Evolutionary conservation across 2,329 filamentous ascomycete species (phyloP).

Genomic region (Hortaea werneckii): DNA sequence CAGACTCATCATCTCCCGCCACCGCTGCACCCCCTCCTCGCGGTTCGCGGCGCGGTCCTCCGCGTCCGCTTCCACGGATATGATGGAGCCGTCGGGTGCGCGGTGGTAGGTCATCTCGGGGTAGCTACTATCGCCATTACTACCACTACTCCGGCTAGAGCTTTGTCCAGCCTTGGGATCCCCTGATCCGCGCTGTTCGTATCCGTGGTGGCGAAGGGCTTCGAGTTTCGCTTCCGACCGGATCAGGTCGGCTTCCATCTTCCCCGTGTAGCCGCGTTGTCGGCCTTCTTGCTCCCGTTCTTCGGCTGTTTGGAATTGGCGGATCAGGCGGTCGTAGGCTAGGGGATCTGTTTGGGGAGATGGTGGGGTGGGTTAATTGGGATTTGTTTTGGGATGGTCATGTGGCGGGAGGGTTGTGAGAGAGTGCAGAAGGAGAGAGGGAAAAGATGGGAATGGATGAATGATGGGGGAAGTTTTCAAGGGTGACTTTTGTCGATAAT

Average conservation of each 20-base stretch:
- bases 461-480: not conserved
- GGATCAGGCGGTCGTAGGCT: conserved; percentile 70
- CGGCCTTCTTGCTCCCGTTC: conserved; percentile 67
- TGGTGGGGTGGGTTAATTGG: too few relatives aligned
- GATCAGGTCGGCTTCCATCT: conserved; percentile 66
- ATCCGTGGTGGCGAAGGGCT: conserved; percentile 42
- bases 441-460: not conserved
- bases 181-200: too few relatives aligned
- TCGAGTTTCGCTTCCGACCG: conserved; percentile 67
- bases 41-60: conserved; percentile 45
- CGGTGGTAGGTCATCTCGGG: conserved; percentile 39
- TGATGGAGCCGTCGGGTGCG: conserved; percentile 45
- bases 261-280: conserved; percentile 65
- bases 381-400: conserved; percentile 1
- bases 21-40: conserved; percentile 57
- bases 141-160: too few relatives aligned
- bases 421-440: not conserved
- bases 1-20: conserved; percentile 61
- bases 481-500: not conserved
- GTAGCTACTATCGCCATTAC: conserved; percentile 35
- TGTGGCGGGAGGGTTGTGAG: conserved; percentile 1
- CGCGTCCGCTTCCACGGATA: conserved; percentile 47
- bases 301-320: conserved; percentile 60
- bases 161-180: too few relatives aligned
- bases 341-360: conserved; percentile 54